These are phyloP conservation scores for Alloteropsis semialata DNA, from an alignment of 176 grass and related monocot species.

Conservation along the genomic window DNA sequence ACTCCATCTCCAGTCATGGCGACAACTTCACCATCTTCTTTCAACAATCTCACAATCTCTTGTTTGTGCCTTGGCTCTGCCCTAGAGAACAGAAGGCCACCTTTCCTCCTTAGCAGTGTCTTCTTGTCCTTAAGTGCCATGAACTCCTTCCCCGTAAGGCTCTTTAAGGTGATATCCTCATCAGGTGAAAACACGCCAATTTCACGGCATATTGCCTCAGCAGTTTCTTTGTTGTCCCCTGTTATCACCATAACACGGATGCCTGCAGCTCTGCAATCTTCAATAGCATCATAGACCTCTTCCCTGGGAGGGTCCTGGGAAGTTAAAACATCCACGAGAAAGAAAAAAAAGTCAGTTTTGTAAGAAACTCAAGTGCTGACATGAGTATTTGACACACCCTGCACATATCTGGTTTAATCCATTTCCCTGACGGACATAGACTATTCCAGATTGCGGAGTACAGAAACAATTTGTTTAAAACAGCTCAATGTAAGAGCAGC, in stretches of 20 bases:
- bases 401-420: neutral
- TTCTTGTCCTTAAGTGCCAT: conserved; percentile 82
- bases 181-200: conserved; percentile 81
- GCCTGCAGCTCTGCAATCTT: conserved; percentile 92
- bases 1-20: conserved; percentile 99
- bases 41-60: conserved; percentile 91
- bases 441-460: neutral
- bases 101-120: conserved; percentile 51
- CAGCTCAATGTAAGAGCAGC: neutral
- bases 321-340: conserved; percentile 27
- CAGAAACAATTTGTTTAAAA: neutral
- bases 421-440: neutral
- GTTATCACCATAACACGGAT: conserved; percentile 99
- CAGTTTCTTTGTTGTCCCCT: conserved; percentile 99
- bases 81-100: conserved; percentile 91
- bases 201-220: conserved; percentile 94
- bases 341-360: neutral
- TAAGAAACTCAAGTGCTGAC: neutral
- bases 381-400: neutral
- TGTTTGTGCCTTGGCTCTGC: conserved; percentile 98
- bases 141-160: conserved; percentile 85
- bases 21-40: conserved; percentile 97
- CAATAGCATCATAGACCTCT: conserved; percentile 91
- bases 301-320: conserved; percentile 92
- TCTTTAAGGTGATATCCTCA: conserved; percentile 77